Base-by-base conservation (phyloP, 2,329 filamentous ascomycete species). In the Fusarium staphyleae region DNA sequence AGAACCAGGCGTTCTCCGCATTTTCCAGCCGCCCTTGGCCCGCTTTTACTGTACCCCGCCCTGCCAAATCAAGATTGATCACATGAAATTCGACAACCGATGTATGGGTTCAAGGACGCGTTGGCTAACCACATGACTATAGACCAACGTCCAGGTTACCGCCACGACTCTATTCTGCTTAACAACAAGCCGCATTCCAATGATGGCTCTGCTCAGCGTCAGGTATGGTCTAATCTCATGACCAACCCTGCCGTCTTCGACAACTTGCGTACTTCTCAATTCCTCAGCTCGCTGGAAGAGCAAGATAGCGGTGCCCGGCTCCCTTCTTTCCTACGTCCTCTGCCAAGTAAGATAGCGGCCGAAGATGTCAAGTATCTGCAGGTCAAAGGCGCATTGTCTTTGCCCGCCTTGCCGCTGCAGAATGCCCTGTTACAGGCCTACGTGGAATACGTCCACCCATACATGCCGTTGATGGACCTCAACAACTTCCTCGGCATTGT, bases 391-490 rank as follows among this genome's bases (percentile, higher is more conserved):
- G 92, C 92, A 1, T 77, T 97, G 62, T 86, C 86, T 2, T 83
- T 97, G 33, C 93, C 93, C 2, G 80, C 83, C 33, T 74, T 81
- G 4, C 75, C 77, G 4, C 78, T 97, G 29, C 89, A 93, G 67
- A 91, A 90, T 70, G 91, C 92, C 53, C 81, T 97, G 35, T 78
- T 98, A 13, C 87, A 87, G 65, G 87, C 87, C 32, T 97, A 95
- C 66, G 82, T 93, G 56, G 90, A 96, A 75, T 96, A 89, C 71
- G 91, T 97, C 7, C 89, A 97, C 71, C 91, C 93, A 1, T 97
- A 91, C 72, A 96, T 97, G 91, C 93, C 93, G 18, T 78, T 96
- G 26, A 77, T 97, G 58, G 91, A 90, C 77, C 68, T 87, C 68
- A 73, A 85, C 71, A 75, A 85, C 70, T 81, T 87, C 63, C 68